Base-by-base conservation (phyloP, 2,329 filamentous ascomycete genomes). In the Gaeumannomyces tritici region DNA sequence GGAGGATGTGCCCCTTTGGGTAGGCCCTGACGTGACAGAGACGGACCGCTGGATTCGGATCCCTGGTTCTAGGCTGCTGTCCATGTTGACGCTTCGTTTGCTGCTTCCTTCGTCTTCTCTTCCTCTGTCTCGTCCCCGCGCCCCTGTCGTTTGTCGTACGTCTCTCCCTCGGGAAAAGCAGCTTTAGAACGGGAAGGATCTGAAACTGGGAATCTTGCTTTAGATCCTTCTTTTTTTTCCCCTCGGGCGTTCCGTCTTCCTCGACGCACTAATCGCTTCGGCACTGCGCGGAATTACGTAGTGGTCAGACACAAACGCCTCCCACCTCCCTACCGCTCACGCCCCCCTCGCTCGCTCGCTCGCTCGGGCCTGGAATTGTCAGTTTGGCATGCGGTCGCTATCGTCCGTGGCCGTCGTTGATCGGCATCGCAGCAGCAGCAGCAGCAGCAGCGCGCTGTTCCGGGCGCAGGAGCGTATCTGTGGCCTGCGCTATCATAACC, bases 91-190 rank as follows among this genome's bases (percentile, higher is more conserved):
- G 11, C 1, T 56, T 56, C 24, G 27, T 28, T 56, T 11, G 2
- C 9, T 27, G 11, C 3, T 24, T 24, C 70, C 65, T 65, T 66
- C 67, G 2, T 56, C 13, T 56, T 8, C 28, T 28, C 12, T 56
- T 29, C 26, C 55, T 26, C 7, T 56, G 3, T 56, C n/a, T 26
- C 8, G 6, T 51, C 6, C 42, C 42, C 21, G 42, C 42, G 24
- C 42, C 42, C 21, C 42, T 51, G 21, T 51, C 42, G n/a, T 7
- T 7, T 24, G n/a, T 51, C 21, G 7, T 51, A 3, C 3, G 9
- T 51, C n/a, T 24, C n/a, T 51, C 42, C n/a, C 18, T 24, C 7
- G 6, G 18, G 12, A 4, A 8, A 12, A 15, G 35, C 35, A 42
- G 35, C 21, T 8, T 42, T 15, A 18, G 21, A 6, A 8, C 15